phyloP scores from a whole-genome alignment of 805 yeast species.

The Metschnikowia hibisci region DNA sequence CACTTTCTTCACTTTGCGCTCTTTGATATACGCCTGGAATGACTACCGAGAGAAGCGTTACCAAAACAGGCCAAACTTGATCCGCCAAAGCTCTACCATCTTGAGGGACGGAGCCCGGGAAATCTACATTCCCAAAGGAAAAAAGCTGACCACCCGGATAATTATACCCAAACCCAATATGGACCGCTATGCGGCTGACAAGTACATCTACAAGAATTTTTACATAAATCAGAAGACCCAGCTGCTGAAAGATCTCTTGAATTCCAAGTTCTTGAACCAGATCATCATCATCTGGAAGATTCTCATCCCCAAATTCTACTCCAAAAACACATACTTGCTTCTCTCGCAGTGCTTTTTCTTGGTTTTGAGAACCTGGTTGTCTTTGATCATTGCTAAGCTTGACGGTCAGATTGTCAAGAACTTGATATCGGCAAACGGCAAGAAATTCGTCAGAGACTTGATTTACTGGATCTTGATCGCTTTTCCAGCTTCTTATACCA shows the following conservation, averaged over 20 bases:
- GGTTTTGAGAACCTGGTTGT: slow-evolving; percentile 80
- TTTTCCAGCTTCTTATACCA: slow-evolving; percentile 88
- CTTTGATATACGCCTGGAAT: slow-evolving; percentile 26
- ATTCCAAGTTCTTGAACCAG: slow-evolving; percentile 69
- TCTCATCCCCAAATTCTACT: slow-evolving; percentile 68
- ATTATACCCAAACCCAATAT: slow-evolving; percentile 45
- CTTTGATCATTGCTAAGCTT: slow-evolving; percentile 77
- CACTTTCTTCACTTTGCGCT: slow-evolving; percentile 28
- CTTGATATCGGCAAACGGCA: slow-evolving; percentile 75
- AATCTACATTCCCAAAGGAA: slow-evolving; percentile 46
- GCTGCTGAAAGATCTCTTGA: slow-evolving; percentile 33
- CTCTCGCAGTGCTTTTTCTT: slow-evolving; percentile 70
- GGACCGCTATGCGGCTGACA: slow-evolving; percentile 54
- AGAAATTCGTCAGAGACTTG: slow-evolving; percentile 70
- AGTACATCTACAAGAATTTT: slow-evolving; percentile 48
- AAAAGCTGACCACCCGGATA: slow-evolving; percentile 34
- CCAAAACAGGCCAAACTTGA: slow-evolving; percentile 32
- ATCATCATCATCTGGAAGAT: slow-evolving; percentile 73
- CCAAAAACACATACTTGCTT: slow-evolving; percentile 63
- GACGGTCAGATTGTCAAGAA: slow-evolving; percentile 93
- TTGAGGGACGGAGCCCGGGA: slow-evolving; percentile 44
- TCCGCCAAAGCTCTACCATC: slow-evolving; percentile 41
- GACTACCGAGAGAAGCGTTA: slow-evolving; percentile 26
- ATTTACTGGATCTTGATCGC: slow-evolving; percentile 87
- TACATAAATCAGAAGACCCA: slow-evolving; percentile 29